Conservation (phyloP, 768 basidiomycete species). For the Boletus rubroflammeus region DNA sequence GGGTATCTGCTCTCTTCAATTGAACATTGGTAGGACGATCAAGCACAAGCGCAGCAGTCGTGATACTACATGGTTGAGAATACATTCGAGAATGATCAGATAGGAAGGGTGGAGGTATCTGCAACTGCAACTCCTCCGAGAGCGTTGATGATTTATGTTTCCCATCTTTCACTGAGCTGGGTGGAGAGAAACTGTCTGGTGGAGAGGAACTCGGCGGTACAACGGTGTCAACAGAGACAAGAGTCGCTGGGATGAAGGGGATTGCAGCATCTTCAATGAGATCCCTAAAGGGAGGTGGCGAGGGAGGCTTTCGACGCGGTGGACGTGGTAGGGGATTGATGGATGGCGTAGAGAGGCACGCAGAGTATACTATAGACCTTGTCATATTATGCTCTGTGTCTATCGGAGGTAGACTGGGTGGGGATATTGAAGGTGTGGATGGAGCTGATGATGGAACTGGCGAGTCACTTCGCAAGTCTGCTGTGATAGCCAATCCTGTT, state of each 20-base stretch:
- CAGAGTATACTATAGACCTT: constrained; percentile 18
- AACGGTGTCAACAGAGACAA: not conserved
- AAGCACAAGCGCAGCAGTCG: not conserved
- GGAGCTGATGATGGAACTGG: constrained; percentile 31
- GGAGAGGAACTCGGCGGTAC: constrained; percentile 19
- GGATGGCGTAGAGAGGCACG: not conserved
- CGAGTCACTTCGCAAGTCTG: constrained; percentile 11
- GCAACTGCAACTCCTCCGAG: not conserved
- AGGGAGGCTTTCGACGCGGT: constrained; percentile 15
- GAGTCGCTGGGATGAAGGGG: not conserved
- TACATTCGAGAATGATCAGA: not conserved
- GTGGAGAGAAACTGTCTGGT: constrained; percentile 21
- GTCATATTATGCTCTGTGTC: constrained; percentile 10
- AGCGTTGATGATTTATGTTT: not conserved
- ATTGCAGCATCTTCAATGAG: not conserved
- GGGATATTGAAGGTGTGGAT: constrained; percentile 51
- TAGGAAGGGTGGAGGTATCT: not conserved
- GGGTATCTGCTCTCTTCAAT: not conserved
- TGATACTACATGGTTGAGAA: not conserved
- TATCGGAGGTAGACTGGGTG: constrained; percentile 39
- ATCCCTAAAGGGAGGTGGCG: not conserved
- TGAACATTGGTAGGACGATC: not conserved
- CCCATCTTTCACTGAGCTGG: not conserved
- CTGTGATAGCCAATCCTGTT: constrained; percentile 23
- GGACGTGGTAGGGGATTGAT: constrained; percentile 12